Evolutionary conservation across 176 grass and related monocot species (phyloP), one percentile per base, ranked within the genome.

Genomic region (Cymbopogon citratus): DNA sequence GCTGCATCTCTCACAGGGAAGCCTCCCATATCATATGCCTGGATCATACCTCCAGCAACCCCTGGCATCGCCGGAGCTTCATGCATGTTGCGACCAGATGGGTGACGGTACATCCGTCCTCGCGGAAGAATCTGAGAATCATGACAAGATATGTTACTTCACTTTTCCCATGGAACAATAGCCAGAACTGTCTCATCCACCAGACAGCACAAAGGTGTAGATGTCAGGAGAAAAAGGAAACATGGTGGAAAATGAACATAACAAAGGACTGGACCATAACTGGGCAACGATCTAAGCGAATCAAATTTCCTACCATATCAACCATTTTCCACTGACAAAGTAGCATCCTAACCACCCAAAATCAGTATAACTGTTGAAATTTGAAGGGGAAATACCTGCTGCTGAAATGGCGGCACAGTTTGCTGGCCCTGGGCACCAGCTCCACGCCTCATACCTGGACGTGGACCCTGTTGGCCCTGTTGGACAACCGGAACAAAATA

Each of bases 401-500:
- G 89, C 68, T 94, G 94, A 87, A 85, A 87, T 88, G 89, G 52
- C 71, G 87, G 89, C 62, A 80, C 75, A 83, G 84, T 77, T 71
- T 87, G 94, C 71, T 85, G 84, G 64, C 88, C 91, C 88, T 97
- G 94, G 48, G 80, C 75, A 10, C 66, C 87, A 66, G 87, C 75
- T 64, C 87, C 85, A 75, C 94, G 94, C 82, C 89, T 84, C 2
- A 92, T 87, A 63, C 91, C 91, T 84, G 94, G 94, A 27, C 94
- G 91, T 5, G 78, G 91, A 73, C 87, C 89, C 65, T 97, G 91
- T 81, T 93, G 94, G 52, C 94, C 94, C 78, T 86, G 88, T 80
- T 91, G 94, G 56, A 94, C 87, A 73, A 88, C 76, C 6, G 94
- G 94, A 66, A 97, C 83, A 38, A 90, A 97, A 56, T 90, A 94